phyloP scores from a whole-genome alignment of 495 filamentous ascomycete genomes.

The Tuber aestivum region DNA sequence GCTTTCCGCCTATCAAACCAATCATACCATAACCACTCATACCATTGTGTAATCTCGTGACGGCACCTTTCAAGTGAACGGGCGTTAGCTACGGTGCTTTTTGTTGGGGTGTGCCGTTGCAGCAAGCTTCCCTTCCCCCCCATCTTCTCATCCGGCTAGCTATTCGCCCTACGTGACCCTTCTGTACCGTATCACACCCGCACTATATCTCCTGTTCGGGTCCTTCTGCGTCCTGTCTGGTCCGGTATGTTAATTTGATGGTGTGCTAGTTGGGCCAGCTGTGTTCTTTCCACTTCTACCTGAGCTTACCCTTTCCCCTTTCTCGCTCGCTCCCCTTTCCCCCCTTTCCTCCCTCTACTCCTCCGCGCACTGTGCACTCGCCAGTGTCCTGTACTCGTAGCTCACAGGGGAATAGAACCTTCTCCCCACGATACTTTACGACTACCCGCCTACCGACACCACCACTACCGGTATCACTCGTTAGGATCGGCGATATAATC shows the following conservation, averaged over 20 bases:
- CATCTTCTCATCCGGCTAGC: not conserved
- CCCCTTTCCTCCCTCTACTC: not conserved
- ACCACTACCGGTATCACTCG: not conserved
- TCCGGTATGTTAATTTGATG: not conserved
- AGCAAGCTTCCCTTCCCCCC: not conserved
- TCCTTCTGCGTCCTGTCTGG: not conserved
- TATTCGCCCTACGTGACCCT: not conserved
- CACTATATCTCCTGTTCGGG: not conserved
- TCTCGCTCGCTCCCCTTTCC: conserved; percentile 11
- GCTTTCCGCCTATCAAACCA: not conserved
- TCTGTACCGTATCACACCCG: not conserved
- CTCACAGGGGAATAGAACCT: not conserved
- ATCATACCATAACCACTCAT: conserved; percentile 3
- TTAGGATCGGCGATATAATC: not conserved
- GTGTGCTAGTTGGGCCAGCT: not conserved
- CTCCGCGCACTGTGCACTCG: not conserved
- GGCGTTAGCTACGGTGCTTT: not conserved
- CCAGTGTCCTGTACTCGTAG: not conserved
- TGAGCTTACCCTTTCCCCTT: conserved; percentile 5
- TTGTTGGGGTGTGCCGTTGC: not conserved
- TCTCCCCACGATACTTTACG: not conserved
- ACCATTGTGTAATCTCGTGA: conserved; percentile 2
- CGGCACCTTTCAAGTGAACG: not conserved
- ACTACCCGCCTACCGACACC: not conserved
- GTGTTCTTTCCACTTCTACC: conserved; percentile 1